Evolutionary conservation across 2,329 filamentous ascomycete species (phyloP).

Genomic region (Pyrenophora graminea): DNA sequence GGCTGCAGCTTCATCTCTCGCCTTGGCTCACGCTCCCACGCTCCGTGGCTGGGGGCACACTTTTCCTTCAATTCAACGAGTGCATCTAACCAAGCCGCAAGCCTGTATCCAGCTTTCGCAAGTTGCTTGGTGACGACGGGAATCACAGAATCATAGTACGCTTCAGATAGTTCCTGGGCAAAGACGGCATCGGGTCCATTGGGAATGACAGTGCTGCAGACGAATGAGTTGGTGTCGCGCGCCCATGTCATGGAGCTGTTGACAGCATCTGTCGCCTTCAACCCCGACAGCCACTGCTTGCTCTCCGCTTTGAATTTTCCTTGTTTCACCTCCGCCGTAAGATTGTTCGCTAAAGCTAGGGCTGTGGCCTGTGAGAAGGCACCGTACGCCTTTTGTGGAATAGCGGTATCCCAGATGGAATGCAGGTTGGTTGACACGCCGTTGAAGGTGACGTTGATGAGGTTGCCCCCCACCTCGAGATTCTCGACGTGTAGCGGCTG

Average conservation of each 20-base stretch:
- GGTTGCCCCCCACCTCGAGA: slow-evolving; percentile 51
- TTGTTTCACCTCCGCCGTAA: slow-evolving; percentile 46
- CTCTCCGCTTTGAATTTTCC: slow-evolving; percentile 45
- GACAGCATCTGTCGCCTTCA: slow-evolving; percentile 44
- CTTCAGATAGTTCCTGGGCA: slow-evolving; percentile 45
- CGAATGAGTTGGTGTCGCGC: slow-evolving; percentile 48
- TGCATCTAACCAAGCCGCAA: slow-evolving; percentile 39
- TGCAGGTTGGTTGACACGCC: slow-evolving; percentile 50
- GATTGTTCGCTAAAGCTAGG: slow-evolving; percentile 43
- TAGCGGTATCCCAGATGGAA: slow-evolving; percentile 51
- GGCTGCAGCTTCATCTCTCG: slow-evolving; percentile 25
- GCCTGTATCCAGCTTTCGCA: slow-evolving; percentile 46
- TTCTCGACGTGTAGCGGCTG: slow-evolving; percentile 69
- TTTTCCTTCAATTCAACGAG: slow-evolving; percentile 30
- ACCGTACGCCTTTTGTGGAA: slow-evolving; percentile 50
- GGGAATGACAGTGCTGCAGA: slow-evolving; percentile 50
- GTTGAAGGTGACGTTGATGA: slow-evolving; percentile 51
- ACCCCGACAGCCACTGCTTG: slow-evolving; percentile 43
- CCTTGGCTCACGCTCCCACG: slow-evolving; percentile 17
- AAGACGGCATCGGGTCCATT: slow-evolving; percentile 44
- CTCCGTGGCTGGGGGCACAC: slow-evolving; percentile 4
- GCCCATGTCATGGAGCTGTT: slow-evolving; percentile 49
- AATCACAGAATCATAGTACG: slow-evolving; percentile 44
- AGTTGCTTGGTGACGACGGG: slow-evolving; percentile 50
- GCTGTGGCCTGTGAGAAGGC: slow-evolving; percentile 48